A percentile compares a stretch with the other conserved stretches of the same genome.
Evolutionary conservation across 1,284 basidiomycete genomes (phyloP).

Genomic region (Tremellales sp.): DNA sequence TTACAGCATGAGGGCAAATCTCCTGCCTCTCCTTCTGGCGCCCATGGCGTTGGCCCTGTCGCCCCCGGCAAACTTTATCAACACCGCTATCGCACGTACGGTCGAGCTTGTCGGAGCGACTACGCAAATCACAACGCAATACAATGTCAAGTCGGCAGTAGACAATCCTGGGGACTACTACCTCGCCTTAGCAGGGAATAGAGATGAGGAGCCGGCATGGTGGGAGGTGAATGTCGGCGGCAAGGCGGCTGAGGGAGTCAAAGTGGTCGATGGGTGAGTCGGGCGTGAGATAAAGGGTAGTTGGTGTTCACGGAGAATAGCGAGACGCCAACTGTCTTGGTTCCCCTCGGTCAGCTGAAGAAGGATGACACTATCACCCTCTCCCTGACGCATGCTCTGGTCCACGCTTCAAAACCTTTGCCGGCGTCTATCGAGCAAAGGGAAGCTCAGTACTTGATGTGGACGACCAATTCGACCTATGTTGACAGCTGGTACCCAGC

Average conservation of each 20-base stretch:
- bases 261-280: constrained; percentile 21
- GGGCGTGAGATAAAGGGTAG: no score
- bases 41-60: constrained; percentile 8
- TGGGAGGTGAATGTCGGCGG: constrained; percentile 65
- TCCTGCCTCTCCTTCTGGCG: constrained; percentile 5
- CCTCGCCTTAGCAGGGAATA: constrained; percentile 63
- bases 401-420: constrained; percentile 70
- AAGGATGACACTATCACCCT: constrained; percentile 63
- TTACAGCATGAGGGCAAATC: background rate
- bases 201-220: constrained; percentile 67
- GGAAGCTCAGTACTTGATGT: constrained; percentile 77
- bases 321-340: constrained; percentile 32
- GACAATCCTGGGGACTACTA: constrained; percentile 63
- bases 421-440: constrained; percentile 69
- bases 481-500: constrained; percentile 79
- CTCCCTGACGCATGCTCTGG: constrained; percentile 68
- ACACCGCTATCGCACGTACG: constrained; percentile 77
- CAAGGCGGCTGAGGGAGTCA: constrained; percentile 53
- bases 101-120: constrained; percentile 82
- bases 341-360: constrained; percentile 37
- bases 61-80: constrained; percentile 60
- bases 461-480: constrained; percentile 60
- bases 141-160: constrained; percentile 69
- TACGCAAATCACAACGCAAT: constrained; percentile 80
- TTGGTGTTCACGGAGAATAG: constrained; percentile 19